Conservation (phyloP, 192 early-diverging fungal genomes). For the Coemansia sp. region DNA sequence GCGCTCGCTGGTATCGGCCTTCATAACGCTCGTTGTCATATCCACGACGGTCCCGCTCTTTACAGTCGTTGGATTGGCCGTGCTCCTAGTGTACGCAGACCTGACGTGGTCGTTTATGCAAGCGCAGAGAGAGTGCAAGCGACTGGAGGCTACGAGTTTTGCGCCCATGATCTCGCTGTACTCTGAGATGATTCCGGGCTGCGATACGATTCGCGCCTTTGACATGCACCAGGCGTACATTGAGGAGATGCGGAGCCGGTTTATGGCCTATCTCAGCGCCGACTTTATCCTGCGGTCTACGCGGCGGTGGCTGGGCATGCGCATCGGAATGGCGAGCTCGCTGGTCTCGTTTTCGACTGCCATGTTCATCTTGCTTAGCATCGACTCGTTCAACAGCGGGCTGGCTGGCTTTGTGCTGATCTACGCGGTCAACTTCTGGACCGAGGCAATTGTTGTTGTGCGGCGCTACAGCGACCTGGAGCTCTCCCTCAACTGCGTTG, state of each 20-base stretch:
- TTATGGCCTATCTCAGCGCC: conserved; percentile 77
- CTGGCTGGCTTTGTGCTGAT: conserved; percentile 80
- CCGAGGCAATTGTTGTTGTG: conserved; percentile 70
- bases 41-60: conserved; percentile 70
- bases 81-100: conserved; percentile 60
- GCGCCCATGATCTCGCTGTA: conserved; percentile 78
- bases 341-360: conserved; percentile 70
- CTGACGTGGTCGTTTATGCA: conserved; percentile 71
- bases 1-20: conserved; percentile 54
- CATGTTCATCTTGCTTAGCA: conserved; percentile 60
- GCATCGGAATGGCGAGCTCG: conserved; percentile 74
- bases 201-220: conserved; percentile 79
- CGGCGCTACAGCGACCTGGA: conserved; percentile 74
- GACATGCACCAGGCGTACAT: conserved; percentile 70
- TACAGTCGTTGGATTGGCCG: conserved; percentile 64
- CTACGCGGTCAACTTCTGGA: conserved; percentile 80
- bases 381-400: conserved; percentile 67
- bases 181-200: conserved; percentile 72
- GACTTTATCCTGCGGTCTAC: conserved; percentile 78
- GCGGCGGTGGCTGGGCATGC: conserved; percentile 78
- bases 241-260: conserved; percentile 56
- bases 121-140: conserved; percentile 81
- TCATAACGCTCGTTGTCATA: conserved; percentile 62
- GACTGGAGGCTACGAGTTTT: conserved; percentile 71
- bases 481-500: conserved; percentile 77